Conservation (phyloP, 257 asterid species). For the Eustoma russellianum region DNA sequence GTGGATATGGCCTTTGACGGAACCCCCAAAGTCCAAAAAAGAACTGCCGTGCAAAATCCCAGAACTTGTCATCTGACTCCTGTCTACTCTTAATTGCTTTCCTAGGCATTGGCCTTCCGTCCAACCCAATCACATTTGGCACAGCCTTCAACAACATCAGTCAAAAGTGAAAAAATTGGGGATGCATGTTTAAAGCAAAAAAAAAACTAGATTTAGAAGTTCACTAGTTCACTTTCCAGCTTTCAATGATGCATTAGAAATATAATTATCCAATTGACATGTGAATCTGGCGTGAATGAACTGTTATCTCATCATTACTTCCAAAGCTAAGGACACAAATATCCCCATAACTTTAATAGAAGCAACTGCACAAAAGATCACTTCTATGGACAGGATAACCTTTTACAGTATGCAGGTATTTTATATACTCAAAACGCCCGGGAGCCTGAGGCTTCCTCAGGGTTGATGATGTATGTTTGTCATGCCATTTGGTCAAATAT, state of each 20-base stretch:
- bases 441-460: too few relatives aligned
- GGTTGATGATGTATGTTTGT: too few relatives aligned
- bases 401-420: too few relatives aligned
- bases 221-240: background rate
- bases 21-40: constrained; percentile 99
- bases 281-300: too few relatives aligned
- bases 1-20: constrained; percentile 89
- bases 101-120: constrained; percentile 98
- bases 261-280: background rate
- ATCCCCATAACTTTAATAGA: too few relatives aligned
- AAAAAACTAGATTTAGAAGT: background rate
- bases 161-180: background rate
- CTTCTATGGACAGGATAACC: too few relatives aligned
- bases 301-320: too few relatives aligned
- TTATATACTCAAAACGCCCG: too few relatives aligned
- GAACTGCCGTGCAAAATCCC: constrained; percentile 96
- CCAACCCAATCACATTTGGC: constrained; percentile 85
- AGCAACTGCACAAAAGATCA: too few relatives aligned
- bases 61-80: constrained; percentile 84
- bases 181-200: background rate
- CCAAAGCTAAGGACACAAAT: too few relatives aligned
- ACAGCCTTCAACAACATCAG: constrained; percentile 53
- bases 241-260: background rate
- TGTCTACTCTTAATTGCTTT: constrained; percentile 50
- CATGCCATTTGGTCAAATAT: too few relatives aligned